Evolutionary conservation across 2,329 filamentous ascomycete species (phyloP).

Genomic region (Alternaria rosae): DNA sequence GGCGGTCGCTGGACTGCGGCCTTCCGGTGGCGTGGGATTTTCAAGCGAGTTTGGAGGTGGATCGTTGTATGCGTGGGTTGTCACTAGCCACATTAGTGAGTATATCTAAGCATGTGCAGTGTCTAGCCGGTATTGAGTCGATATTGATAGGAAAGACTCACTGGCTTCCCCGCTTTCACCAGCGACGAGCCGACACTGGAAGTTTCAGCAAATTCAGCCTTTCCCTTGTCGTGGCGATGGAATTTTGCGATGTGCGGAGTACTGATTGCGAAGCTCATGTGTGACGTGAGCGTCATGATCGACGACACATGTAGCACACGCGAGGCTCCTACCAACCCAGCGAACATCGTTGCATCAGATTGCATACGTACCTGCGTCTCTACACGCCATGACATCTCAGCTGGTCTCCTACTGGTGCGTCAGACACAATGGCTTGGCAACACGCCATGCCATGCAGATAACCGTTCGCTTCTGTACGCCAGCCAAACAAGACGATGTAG

Average conservation of each 20-base stretch:
- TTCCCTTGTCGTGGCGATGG: background rate
- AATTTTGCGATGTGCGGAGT: background rate
- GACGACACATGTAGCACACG: constrained; percentile 10
- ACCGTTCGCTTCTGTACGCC: constrained; percentile 39
- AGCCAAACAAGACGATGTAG: constrained; percentile 38
- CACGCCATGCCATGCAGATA: constrained; percentile 37
- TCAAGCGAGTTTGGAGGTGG: background rate
- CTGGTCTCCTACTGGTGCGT: constrained; percentile 11
- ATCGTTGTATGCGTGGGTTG: background rate
- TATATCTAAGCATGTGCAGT: constrained; percentile 1
- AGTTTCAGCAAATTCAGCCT: background rate
- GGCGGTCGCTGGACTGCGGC: constrained; percentile 5
- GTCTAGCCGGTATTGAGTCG: background rate
- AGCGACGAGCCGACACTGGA: background rate
- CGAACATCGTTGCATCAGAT: constrained; percentile 6
- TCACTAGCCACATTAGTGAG: background rate
- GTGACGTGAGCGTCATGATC: constrained; percentile 12
- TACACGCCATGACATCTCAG: constrained; percentile 18
- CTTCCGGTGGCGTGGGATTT: background rate
- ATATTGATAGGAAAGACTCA: constrained; percentile 1
- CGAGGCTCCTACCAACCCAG: constrained; percentile 5
- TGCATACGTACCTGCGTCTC: constrained; percentile 9
- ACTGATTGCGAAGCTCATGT: constrained; percentile 9
- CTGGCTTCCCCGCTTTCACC: background rate
- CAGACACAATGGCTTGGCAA: constrained; percentile 15